Percentiles rank a stretch among this genome's conserved stretches.
Conservation (phyloP, 768 basidiomycete species). For the Calocera cornea region DNA sequence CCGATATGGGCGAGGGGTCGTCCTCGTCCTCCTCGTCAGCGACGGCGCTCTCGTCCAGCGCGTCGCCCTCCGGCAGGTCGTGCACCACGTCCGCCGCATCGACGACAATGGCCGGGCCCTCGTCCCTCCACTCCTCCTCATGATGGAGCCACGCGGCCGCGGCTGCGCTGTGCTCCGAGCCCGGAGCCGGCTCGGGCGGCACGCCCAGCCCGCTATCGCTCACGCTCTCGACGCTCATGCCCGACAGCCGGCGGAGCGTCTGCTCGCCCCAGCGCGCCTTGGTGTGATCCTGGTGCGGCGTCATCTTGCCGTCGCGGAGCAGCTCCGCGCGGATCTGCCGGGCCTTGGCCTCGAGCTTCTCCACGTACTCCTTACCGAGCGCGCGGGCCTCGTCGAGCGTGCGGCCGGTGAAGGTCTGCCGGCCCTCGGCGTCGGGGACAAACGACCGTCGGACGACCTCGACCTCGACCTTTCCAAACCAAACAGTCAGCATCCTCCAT, state of each 20-base stretch:
- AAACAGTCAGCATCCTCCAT: slow-evolving; percentile 10
- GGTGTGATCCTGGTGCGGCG: not conserved
- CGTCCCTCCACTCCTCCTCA: not conserved
- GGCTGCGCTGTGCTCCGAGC: not conserved
- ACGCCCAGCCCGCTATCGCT: not conserved
- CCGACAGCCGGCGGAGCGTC: not conserved
- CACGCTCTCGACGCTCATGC: not conserved
- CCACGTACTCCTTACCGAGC: not conserved
- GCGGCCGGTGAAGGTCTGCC: not conserved
- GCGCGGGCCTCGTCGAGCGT: not conserved
- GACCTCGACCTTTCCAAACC: slow-evolving; percentile 41
- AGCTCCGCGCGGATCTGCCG: not conserved
- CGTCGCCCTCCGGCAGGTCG: not conserved
- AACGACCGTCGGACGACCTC: slow-evolving; percentile 34
- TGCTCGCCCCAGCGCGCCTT: not conserved
- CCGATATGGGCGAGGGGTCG: not conserved
- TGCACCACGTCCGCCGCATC: not conserved
- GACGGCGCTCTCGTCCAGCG: not conserved
- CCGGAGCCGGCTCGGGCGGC: too few species aligned
- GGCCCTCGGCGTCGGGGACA: not conserved
- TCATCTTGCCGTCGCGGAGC: not conserved
- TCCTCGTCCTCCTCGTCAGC: not conserved
- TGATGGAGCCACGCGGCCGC: not conserved
- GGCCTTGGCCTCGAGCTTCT: not conserved
- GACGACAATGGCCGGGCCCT: too few species aligned